A percentile compares a stretch with the other conserved stretches of the same genome.
Evolutionary conservation across 1,284 basidiomycete genomes (phyloP).

Genomic region (Earliella scabrosa): DNA sequence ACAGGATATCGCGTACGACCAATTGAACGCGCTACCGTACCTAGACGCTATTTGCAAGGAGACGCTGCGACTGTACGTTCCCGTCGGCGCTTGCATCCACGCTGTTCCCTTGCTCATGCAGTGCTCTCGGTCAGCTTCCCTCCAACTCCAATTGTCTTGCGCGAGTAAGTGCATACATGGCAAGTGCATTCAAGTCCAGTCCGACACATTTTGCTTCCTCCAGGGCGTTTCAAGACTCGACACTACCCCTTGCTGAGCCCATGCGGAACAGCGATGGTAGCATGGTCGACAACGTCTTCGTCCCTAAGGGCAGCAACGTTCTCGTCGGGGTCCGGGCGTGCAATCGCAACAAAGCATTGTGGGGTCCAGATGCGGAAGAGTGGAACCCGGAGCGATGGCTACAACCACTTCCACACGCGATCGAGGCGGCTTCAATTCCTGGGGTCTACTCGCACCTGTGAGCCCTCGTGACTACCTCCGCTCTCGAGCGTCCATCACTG

Average conservation of each 20-base stretch:
- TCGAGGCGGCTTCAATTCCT: constrained; percentile 24
- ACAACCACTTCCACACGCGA: constrained; percentile 17
- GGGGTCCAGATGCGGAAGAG: constrained; percentile 34
- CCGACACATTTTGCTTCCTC: too few species aligned
- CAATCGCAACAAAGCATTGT: constrained; percentile 33
- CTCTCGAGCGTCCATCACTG: too few species aligned
- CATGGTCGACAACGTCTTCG: constrained; percentile 40
- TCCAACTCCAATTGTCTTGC: constrained; percentile 13
- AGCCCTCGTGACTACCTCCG: too few species aligned
- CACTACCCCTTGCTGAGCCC: constrained; percentile 29
- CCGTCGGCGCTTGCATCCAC: too few species aligned
- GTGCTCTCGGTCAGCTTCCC: too few species aligned
- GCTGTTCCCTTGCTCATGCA: too few species aligned
- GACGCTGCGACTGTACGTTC: constrained; percentile 33
- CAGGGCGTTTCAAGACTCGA: constrained; percentile 29
- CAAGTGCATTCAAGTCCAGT: too few species aligned
- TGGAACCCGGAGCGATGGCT: constrained; percentile 39
- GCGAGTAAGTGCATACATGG: constrained; percentile 15
- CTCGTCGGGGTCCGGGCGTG: constrained; percentile 31
- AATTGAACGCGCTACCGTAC: constrained; percentile 34
- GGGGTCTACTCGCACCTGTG: constrained; percentile 32
- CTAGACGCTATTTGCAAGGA: constrained; percentile 40
- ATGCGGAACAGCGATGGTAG: constrained; percentile 33
- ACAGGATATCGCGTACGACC: constrained; percentile 34
- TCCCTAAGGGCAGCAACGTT: constrained; percentile 44